Conservation (phyloP, 108 stramenopile species). For the Mayamaea pseudoterrestris region DNA sequence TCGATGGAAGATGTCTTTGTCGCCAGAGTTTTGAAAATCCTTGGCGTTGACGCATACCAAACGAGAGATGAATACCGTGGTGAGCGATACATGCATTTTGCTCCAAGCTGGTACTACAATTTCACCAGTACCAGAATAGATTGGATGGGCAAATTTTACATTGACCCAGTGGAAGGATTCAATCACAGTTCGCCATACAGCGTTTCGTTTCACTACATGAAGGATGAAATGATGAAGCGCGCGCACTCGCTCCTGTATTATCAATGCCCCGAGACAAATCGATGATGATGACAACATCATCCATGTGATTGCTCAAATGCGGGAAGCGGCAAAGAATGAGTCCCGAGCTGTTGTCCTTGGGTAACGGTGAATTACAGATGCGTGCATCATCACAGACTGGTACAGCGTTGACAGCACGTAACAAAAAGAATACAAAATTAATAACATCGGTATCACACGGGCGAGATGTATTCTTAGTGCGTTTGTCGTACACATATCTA, state of each 20-base stretch:
- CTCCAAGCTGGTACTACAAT: constrained; percentile 76
- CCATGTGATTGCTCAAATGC: no score
- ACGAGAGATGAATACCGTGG: constrained; percentile 83
- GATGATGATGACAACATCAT: no score
- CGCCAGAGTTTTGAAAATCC: constrained; percentile 56
- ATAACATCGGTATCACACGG: no score
- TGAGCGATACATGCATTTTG: constrained; percentile 92
- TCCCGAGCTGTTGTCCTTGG: no score
- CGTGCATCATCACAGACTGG: no score
- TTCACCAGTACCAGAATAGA: constrained; percentile 1
- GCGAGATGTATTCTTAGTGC: no score
- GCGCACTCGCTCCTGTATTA: not conserved
- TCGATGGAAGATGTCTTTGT: constrained; percentile 86
- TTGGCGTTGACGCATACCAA: constrained; percentile 65
- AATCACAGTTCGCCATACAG: constrained; percentile 82
- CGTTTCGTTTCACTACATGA: constrained; percentile 90
- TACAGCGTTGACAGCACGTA: no score
- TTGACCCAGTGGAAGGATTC: constrained; percentile 18
- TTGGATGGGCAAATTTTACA: constrained; percentile 3
- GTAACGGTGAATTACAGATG: no score
- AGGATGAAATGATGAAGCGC: constrained; percentile 27
- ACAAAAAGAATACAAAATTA: no score
- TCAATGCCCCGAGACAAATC: no score
- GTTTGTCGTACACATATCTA: no score
- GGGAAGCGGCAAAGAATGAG: no score